Percentiles rank a stretch among this genome's conserved stretches.
These are phyloP conservation scores for Zymoseptoria brevis DNA, from an alignment of 2,329 filamentous ascomycete species.

Conservation along the genomic window DNA sequence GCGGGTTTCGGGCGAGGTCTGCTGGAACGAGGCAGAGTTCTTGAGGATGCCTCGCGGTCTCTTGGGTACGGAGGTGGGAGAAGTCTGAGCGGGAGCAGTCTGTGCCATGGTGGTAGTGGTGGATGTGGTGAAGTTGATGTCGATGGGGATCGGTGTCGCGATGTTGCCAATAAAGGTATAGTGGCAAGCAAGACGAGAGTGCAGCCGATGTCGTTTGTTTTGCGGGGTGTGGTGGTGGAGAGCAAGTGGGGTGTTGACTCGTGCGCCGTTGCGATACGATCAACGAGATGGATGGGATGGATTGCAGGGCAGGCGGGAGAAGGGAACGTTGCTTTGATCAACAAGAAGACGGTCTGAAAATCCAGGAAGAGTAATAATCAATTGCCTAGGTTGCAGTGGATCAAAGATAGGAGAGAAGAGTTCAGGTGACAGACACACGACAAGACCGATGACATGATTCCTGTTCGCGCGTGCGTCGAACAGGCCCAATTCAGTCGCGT, in stretches of 20 bases:
- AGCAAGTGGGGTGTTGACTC: neutral
- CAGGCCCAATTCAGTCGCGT: neutral
- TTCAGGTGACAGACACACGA: neutral
- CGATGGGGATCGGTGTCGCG: neutral
- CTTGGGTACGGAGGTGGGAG: slow-evolving; percentile 29
- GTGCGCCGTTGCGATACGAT: neutral
- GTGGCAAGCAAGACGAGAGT: neutral
- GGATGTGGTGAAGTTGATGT: neutral
- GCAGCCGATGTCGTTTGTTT: neutral
- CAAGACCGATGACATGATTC: neutral
- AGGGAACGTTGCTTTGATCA: neutral
- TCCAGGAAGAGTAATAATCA: too few species aligned
- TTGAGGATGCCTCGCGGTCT: slow-evolving; percentile 67
- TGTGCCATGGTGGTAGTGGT: slow-evolving; percentile 20
- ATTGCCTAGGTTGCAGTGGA: too few species aligned
- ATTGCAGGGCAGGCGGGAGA: neutral
- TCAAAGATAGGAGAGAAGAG: too few species aligned
- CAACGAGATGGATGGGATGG: neutral
- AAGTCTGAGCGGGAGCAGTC: slow-evolving; percentile 18
- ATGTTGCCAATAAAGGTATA: too few species aligned
- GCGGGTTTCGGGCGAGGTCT: slow-evolving; percentile 43
- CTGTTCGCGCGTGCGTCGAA: neutral
- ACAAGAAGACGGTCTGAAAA: neutral
- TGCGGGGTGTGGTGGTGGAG: neutral
- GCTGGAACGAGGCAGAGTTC: slow-evolving; percentile 62